These are phyloP conservation scores for Pseudocercospora vitis DNA, from an alignment of 2,329 filamentous ascomycete genomes.

Conservation along the genomic window DNA sequence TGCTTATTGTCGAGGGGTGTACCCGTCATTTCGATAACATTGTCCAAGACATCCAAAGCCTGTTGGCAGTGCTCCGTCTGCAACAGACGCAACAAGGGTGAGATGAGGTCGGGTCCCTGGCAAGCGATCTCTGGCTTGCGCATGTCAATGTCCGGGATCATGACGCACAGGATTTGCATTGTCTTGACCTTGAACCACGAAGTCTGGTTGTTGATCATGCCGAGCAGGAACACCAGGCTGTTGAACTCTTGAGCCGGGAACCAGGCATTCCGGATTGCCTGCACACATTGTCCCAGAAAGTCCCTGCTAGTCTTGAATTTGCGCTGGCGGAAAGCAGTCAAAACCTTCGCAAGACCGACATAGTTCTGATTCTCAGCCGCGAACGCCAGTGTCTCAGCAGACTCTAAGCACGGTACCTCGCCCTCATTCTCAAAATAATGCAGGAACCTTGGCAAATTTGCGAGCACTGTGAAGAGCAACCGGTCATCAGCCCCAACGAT, in stretches of 20 bases:
- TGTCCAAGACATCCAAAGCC: conserved; percentile 85
- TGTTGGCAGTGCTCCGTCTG: conserved; percentile 94
- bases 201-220: conserved; percentile 82
- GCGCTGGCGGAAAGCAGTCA: conserved; percentile 68
- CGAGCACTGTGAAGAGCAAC: conserved; percentile 80
- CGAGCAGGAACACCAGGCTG: conserved; percentile 85
- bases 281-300: conserved; percentile 72
- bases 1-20: conserved; percentile 88
- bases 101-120: conserved; percentile 92
- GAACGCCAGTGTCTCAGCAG: conserved; percentile 67
- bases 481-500: conserved; percentile 81
- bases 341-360: conserved; percentile 64
- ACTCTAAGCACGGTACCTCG: conserved; percentile 58
- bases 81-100: conserved; percentile 80
- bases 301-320: conserved; percentile 69
- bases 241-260: conserved; percentile 80
- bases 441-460: conserved; percentile 86
- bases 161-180: conserved; percentile 81
- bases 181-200: conserved; percentile 91
- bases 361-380: conserved; percentile 73
- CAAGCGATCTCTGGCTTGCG: conserved; percentile 82
- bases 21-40: conserved; percentile 91
- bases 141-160: conserved; percentile 92
- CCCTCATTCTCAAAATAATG: conserved; percentile 70
- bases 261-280: conserved; percentile 72